These are phyloP conservation scores for Colletotrichum siamense DNA, from an alignment of 2,329 filamentous ascomycete species.

Conservation along the genomic window DNA sequence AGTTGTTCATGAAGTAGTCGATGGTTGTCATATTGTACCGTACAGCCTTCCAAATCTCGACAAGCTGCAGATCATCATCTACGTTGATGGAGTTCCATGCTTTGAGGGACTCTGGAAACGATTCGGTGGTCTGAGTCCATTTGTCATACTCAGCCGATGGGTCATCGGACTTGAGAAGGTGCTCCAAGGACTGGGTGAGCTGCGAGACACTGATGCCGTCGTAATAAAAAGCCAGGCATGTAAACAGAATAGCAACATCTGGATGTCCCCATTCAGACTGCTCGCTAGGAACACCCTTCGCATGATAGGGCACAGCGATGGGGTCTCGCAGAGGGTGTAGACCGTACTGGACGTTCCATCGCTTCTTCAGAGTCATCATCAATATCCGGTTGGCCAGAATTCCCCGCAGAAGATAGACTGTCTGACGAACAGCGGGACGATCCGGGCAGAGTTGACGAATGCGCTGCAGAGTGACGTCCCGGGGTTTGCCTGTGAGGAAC, in stretches of 20 bases:
- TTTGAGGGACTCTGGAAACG: conserved; percentile 49
- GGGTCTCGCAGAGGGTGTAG: conserved; percentile 59
- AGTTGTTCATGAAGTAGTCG: conserved; percentile 66
- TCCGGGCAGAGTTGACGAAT: conserved; percentile 35
- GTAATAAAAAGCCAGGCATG: conserved; percentile 73
- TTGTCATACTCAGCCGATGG: conserved; percentile 60
- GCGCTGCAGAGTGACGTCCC: conserved; percentile 23
- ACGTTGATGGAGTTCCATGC: conserved; percentile 65
- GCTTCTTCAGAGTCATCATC: conserved; percentile 62
- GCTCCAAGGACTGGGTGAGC: conserved; percentile 52
- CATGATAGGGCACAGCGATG: conserved; percentile 70
- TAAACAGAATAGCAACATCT: conserved; percentile 69
- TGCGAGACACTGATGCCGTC: conserved; percentile 56
- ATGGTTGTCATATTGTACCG: conserved; percentile 55
- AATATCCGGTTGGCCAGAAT: conserved; percentile 66
- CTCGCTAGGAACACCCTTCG: conserved; percentile 68
- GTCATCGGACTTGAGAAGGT: conserved; percentile 60
- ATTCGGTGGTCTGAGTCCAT: conserved; percentile 45
- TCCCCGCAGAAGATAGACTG: conserved; percentile 65
- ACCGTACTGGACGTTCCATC: conserved; percentile 72
- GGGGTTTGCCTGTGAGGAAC: conserved; percentile 28
- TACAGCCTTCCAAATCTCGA: conserved; percentile 54
- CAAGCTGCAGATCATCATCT: conserved; percentile 58
- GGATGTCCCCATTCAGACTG: conserved; percentile 73
- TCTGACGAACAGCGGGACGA: conserved; percentile 32